Percentiles rank a stretch among this genome's conserved stretches.
Conservation (phyloP, 169 alveolate species). For the Plasmodium adleri region DNA sequence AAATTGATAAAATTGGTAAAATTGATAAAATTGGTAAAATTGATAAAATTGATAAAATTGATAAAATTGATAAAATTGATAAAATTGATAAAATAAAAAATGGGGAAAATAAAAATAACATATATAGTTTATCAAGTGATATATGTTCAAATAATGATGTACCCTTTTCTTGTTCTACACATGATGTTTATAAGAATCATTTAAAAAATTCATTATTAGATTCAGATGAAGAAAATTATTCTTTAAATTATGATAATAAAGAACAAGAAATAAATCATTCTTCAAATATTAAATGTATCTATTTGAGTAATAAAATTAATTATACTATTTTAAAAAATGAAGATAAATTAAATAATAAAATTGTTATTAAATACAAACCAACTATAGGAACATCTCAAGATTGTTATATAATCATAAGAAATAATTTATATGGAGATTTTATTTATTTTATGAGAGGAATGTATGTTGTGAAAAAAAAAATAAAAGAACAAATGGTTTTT, state of each 20-base stretch:
- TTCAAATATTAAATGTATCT: conserved; percentile 26
- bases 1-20: too few relatives aligned
- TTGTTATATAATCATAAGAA: conserved; percentile 47
- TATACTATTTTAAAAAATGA: conserved; percentile 1
- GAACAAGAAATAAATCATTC: background rate
- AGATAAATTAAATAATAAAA: background rate
- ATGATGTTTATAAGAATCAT: too few relatives aligned
- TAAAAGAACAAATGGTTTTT: conserved; percentile 51
- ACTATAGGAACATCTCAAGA: conserved; percentile 32
- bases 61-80: too few relatives aligned
- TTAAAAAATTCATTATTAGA: too few relatives aligned
- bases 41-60: too few relatives aligned
- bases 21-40: background rate
- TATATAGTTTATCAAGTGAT: background rate
- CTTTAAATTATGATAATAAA: background rate
- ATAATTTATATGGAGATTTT: conserved; percentile 46
- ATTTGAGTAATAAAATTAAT: conserved; percentile 42
- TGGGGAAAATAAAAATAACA: background rate
- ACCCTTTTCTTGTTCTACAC: too few relatives aligned
- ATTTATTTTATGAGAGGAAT: conserved; percentile 33
- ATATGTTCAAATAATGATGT: too few relatives aligned
- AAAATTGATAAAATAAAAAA: too few relatives aligned
- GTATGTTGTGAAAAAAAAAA: conserved; percentile 42
- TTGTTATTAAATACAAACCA: conserved; percentile 50
- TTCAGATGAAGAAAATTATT: background rate